Evolutionary conservation across 306 rosid species (phyloP).

Genomic region (Lathyrus tuberosus): DNA sequence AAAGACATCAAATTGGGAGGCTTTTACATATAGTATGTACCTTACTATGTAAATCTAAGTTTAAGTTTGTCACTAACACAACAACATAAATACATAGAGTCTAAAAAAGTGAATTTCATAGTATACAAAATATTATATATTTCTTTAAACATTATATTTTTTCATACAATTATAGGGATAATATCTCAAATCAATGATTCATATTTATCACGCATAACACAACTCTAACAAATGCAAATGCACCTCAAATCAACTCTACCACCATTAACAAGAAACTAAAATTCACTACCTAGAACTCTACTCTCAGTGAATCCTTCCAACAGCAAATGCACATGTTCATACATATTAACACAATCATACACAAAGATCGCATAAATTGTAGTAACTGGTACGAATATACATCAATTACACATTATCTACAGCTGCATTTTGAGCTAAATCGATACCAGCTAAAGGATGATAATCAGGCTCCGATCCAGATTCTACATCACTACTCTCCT

Average conservation of each 20-base stretch:
- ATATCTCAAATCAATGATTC: too few relatives aligned
- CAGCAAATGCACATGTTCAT: background rate
- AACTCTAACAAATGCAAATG: background rate
- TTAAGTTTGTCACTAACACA: too few relatives aligned
- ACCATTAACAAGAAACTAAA: background rate
- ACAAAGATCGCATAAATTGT: background rate
- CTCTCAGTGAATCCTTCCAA: background rate
- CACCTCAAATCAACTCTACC: background rate
- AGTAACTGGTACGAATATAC: background rate
- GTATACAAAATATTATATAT: too few relatives aligned
- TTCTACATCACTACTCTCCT: slow-evolving; percentile 51
- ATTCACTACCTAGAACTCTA: background rate
- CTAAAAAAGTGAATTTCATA: too few relatives aligned
- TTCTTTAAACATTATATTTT: too few relatives aligned
- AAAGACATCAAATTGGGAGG: too few relatives aligned
- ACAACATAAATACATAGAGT: too few relatives aligned
- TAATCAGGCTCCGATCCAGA: slow-evolving; percentile 37
- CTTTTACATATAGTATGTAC: too few relatives aligned
- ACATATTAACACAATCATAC: background rate
- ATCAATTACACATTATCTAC: slow-evolving; percentile 11
- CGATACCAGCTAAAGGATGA: slow-evolving; percentile 20
- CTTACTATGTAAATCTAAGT: too few relatives aligned
- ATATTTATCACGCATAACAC: too few relatives aligned
- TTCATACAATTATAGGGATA: too few relatives aligned
- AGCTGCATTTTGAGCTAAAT: slow-evolving; percentile 1